Percentiles rank a stretch among this genome's conserved stretches.
phyloP scores from a whole-genome alignment of 192 early-diverging fungal species.

The Linnemannia exigua region DNA sequence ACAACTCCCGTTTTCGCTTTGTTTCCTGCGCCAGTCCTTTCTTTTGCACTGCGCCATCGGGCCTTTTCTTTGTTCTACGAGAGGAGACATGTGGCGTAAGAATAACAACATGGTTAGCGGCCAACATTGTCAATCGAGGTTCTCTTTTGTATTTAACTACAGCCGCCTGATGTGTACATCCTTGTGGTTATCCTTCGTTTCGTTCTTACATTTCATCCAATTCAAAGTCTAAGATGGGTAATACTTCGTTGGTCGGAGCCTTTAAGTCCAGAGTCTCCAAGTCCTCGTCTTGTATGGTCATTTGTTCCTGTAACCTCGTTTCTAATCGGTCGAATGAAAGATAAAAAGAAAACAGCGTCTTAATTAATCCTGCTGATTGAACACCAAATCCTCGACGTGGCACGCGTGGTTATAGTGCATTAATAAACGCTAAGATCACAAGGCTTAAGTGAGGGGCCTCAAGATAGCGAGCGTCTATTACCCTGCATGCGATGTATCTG shows the following conservation, averaged over 20 bases:
- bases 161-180: not conserved
- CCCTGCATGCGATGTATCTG: conserved; percentile 30
- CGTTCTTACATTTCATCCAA: conserved; percentile 24
- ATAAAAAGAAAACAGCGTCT: not conserved
- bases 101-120: not conserved
- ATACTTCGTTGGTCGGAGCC: not conserved
- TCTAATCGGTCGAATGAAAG: not conserved
- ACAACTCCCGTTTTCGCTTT: conserved; percentile 58
- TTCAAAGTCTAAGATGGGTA: conserved; percentile 32
- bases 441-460: no score
- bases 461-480: not conserved
- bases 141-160: not conserved
- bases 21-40: not conserved
- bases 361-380: no score
- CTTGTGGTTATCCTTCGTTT: not conserved
- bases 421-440: no score
- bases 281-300: not conserved
- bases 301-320: conserved; percentile 2
- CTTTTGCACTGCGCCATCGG: conserved; percentile 20
- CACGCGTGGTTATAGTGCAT: no score
- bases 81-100: not conserved
- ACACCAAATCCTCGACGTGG: no score
- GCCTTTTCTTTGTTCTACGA: not conserved
- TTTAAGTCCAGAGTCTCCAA: conserved; percentile 13
- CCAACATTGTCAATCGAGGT: not conserved